Evolutionary conservation across 192 early-diverging fungal species (phyloP).

Genomic region (Phlyctochytrium arcticum): DNA sequence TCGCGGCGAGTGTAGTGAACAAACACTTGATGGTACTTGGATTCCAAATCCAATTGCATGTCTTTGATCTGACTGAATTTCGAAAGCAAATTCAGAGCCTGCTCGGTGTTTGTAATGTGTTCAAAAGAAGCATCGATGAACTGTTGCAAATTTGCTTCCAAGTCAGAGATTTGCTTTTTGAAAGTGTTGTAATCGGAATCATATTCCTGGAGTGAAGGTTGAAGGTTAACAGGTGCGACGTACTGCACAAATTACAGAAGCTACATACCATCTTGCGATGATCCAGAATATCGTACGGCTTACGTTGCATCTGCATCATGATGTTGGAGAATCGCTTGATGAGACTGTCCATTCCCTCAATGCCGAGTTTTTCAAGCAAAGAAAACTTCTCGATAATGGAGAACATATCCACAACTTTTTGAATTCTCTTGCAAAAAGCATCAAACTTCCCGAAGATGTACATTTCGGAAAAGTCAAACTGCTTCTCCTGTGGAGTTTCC

Average conservation of each 20-base stretch:
- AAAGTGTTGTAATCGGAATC: conserved; percentile 61
- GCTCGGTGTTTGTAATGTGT: conserved; percentile 58
- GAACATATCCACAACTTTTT: conserved; percentile 69
- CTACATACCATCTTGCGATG: conserved; percentile 57
- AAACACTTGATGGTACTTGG: conserved; percentile 62
- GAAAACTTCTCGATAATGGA: conserved; percentile 64
- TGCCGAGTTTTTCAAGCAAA: conserved; percentile 48
- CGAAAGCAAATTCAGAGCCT: conserved; percentile 48
- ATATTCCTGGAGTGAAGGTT: conserved; percentile 43
- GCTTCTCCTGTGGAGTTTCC: conserved; percentile 60
- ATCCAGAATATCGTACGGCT: conserved; percentile 66
- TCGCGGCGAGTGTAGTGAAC: conserved; percentile 58
- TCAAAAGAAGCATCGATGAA: conserved; percentile 64
- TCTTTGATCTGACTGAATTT: conserved; percentile 64
- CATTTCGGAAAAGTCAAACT: conserved; percentile 68
- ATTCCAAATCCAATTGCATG: conserved; percentile 63
- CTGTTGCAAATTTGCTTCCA: conserved; percentile 56
- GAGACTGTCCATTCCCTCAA: conserved; percentile 62
- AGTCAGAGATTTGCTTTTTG: conserved; percentile 63
- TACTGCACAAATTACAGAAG: too few relatives aligned
- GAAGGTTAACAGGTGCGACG: too few relatives aligned
- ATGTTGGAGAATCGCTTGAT: conserved; percentile 61
- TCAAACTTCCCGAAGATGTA: conserved; percentile 70
- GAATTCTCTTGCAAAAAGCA: conserved; percentile 66
- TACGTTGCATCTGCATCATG: conserved; percentile 57